Evolutionary conservation across 495 filamentous ascomycete species (phyloP), one percentile per base, ranked within the genome.

Genomic region (Articulospora tetracladia): DNA sequence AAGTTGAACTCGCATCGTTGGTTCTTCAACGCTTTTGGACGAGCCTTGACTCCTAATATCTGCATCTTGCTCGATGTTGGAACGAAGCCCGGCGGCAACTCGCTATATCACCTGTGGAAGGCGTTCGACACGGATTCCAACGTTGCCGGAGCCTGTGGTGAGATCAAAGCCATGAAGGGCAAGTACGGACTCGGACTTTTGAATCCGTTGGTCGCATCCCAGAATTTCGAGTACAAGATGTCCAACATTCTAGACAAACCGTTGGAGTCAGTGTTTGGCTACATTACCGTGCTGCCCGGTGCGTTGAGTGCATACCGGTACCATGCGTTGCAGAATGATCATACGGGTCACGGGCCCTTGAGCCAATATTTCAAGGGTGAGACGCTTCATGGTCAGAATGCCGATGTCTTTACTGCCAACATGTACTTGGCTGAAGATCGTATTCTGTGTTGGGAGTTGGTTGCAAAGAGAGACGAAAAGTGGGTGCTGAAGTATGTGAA

Each of bases 151-250:
- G 95, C 95, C 11, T 96, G 93, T 54, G 95, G 95, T 47, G 95
- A 99, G 76, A 98, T 98, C 73, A 94, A 89, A 70, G 95, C 95
- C 6, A 93, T 92, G 70, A 97, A 95, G 66, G 94, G 94, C 12
- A 90, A 87, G 66, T 85, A 77, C 25, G 90, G 87, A 73, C 75
- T 87, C 17, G 91, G 92, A 22, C 82, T 99, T 22, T 76, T 99
- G 41, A 98, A 98, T 69, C 95, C 95, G 0, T 81, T 99, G 2
- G 92, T 99, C 8, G 95, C 95, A 0, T 93, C 90, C 48, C 95
- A 99, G 72, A 98, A 99, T 68, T 99, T 98, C 66, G 95, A 99
- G 73, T 99, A 99, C 79, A 99, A 99, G 76, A 97, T 98, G 93
- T 96, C 91, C 7, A 99, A 98, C 62, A 99, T 99, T 68, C 79